Evolutionary conservation across 371 early-diverging fungal genomes (phyloP), one percentile per base, ranked within the genome.

Genomic region (Apophysomyces ossiformis): DNA sequence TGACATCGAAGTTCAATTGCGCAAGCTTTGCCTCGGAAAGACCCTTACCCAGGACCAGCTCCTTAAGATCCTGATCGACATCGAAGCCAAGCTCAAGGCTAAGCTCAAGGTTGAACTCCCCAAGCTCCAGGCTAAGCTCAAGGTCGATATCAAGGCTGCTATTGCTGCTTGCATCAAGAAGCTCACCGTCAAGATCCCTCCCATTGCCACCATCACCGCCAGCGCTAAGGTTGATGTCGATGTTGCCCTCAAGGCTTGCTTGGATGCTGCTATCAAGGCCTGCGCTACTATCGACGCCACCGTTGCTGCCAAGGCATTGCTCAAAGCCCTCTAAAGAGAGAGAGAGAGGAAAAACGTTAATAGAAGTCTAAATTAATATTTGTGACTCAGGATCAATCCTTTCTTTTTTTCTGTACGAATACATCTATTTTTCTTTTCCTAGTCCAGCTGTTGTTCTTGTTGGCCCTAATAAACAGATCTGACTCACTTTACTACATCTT

Each of bases 1-100:
- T 44, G 59, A 32, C 43, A 64, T 68, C 18, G 65, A 68, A 58
- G 62, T 38, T 1, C 50, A 64, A 13, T 58, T 71, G 18, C 16
- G 21, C 9, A 50, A 50, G 21, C 54, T 58, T 35, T 58, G 58
- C 39, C 58, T 39, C 21, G 58, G 58, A 35, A 58, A 58, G 39
- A 58, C 58, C 58, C 39, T 58, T 35, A 39, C 69, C 38, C 65
- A 74, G 41, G 58, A 64, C 7, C 50, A 74, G 56, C 70, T 77
- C 44, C 36, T 70, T 9, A 46, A 60, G 7, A 68, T 67, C n/a
- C 44, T 77, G 41, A 26, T 62, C 16, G 61, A 72, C 15, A 44
- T 77, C 21, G 71, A 73, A 50, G 64, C 66, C 57, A 62, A 72
- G 41, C 54, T 69, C 43, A 65, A 67, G 57, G 62, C 69, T 59